Base-by-base conservation (phyloP, 345 rosid genomes). In the Nasturtium officinale region DNA sequence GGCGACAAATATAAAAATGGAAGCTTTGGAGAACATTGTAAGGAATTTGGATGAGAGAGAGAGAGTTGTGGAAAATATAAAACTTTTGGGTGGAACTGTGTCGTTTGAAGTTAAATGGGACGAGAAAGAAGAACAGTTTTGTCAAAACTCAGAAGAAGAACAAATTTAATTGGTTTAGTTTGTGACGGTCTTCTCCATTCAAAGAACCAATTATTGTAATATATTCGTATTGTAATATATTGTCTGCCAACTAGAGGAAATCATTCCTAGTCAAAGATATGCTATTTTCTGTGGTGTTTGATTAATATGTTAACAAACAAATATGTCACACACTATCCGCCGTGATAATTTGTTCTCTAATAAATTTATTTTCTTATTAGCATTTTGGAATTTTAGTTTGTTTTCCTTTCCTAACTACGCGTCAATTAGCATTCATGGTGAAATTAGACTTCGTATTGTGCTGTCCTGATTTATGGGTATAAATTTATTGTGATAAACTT, bases 171-270 rank as follows among this genome's bases (percentile, higher is more conserved):
- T 69, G 66, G 4, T 33, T 58, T 7, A 23, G 17, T 59, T 20
- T 55, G 61, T 55, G 46, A 52, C 30, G 30, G 46, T 58, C 17
- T 20, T 35, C 6, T 37, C 0, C 6, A 21, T 7, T 60, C 47
- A 21, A 55, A 45, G 65, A 73, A 32, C 17, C 60, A 57, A 65
- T 28, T 18, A 46, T 64, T 73, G 70, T 53, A 62, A 63, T 21
- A 63, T 4, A 8, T 4, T 5, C 30, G 13, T n/a, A n/a, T n/a
- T n/a, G n/a, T n/a, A n/a, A n/a, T n/a, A n/a, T n/a, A n/a, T n/a
- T n/a, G n/a, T n/a, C n/a, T n/a, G n/a, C n/a, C 30, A 37, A 73
- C 47, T 10, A 0, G 26, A 63, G 25, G 15, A 30, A 8, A n/a
- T n/a, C n/a, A n/a, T n/a, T n/a, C n/a, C n/a, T n/a, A n/a, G n/a